Conservation (phyloP, 2,329 filamentous ascomycete genomes). For the Passalora sequoiae region DNA sequence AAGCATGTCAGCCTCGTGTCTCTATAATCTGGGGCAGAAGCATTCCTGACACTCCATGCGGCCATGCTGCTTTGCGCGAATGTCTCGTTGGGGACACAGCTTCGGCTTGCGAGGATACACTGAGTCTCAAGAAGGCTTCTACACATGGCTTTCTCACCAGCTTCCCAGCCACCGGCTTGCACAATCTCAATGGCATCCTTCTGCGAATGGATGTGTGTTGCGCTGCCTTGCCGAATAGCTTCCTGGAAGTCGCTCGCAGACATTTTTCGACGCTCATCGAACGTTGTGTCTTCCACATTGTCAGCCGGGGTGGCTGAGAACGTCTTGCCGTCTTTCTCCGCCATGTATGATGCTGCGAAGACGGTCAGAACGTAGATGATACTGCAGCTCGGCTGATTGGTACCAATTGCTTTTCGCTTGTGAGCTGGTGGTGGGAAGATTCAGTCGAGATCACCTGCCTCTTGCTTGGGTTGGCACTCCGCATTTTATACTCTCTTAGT, state of each 20-base stretch:
- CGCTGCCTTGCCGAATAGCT: conserved; percentile 29
- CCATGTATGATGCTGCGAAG: too few species aligned
- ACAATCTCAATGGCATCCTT: conserved; percentile 33
- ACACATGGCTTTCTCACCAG: too few species aligned
- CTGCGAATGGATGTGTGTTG: conserved; percentile 24
- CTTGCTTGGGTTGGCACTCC: conserved; percentile 2
- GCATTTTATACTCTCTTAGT: conserved; percentile 5
- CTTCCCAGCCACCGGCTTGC: conserved; percentile 38
- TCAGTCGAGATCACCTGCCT: not conserved
- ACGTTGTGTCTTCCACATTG: conserved; percentile 22
- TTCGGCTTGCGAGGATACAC: too few species aligned
- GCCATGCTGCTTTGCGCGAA: too few species aligned
- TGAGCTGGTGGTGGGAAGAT: not conserved
- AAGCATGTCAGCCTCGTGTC: too few species aligned
- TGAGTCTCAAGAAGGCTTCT: too few species aligned
- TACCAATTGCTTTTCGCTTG: not conserved
- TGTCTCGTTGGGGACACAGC: too few species aligned
- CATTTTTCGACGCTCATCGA: conserved; percentile 22
- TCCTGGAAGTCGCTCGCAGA: conserved; percentile 25
- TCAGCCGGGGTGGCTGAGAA: conserved; percentile 14
- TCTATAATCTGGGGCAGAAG: too few species aligned
- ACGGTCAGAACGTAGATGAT: too few species aligned
- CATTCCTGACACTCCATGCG: too few species aligned
- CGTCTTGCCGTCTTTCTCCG: conserved; percentile 20
- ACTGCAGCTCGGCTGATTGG: too few species aligned